A percentile compares a stretch with the other conserved stretches of the same genome.
Conservation (phyloP, 148 eudicot genomes). For the Polygonum aviculare region DNA sequence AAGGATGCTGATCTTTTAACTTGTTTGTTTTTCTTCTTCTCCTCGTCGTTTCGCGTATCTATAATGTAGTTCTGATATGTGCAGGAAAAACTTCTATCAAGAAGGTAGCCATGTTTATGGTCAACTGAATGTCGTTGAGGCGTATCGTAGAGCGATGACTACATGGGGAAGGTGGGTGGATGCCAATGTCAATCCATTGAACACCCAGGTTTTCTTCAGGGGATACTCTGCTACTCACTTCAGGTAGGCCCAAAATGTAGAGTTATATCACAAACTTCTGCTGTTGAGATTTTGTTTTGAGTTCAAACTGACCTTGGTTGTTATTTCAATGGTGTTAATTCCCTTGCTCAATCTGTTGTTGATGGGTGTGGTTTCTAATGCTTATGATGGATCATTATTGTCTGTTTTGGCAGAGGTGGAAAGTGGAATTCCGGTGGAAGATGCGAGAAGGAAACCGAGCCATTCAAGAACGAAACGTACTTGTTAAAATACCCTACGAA, state of each 20-base stretch:
- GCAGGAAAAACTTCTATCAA: constrained; percentile 66
- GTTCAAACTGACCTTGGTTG: neutral
- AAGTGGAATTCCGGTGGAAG: constrained; percentile 94
- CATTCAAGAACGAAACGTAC: constrained; percentile 53
- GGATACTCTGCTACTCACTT: constrained; percentile 65
- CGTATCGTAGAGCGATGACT: constrained; percentile 49
- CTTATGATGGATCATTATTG: neutral
- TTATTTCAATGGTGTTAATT: neutral
- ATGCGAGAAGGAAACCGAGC: constrained; percentile 76
- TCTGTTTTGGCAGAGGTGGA: constrained; percentile 72
- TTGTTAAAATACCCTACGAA: constrained; percentile 49
- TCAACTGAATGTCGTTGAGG: constrained; percentile 42
- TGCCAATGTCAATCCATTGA: constrained; percentile 38
- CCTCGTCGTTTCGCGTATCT: neutral
- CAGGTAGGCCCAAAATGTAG: constrained; percentile 29
- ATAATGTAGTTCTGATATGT: constrained; percentile 1
- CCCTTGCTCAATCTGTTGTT: neutral
- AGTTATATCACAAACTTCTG: neutral
- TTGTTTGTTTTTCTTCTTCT: neutral
- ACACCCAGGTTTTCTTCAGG: constrained; percentile 54
- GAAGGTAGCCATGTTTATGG: constrained; percentile 68
- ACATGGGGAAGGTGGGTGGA: constrained; percentile 88
- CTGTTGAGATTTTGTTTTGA: neutral
- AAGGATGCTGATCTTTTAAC: neutral
- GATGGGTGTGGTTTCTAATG: neutral